phyloP scores from a whole-genome alignment of 164 flowering plant genomes.

The Buxus sempervirens region DNA sequence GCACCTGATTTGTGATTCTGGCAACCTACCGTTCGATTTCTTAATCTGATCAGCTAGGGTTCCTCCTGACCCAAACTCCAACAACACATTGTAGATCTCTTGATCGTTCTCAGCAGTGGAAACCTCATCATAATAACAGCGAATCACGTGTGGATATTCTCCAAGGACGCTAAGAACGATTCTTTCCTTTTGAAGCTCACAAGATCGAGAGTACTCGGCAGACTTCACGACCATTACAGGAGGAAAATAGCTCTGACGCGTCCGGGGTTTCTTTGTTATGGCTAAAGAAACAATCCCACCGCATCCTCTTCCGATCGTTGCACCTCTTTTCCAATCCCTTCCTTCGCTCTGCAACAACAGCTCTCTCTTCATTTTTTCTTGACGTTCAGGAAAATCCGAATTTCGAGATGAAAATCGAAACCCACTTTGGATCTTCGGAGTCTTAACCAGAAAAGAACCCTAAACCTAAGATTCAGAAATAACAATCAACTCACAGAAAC shows the following conservation, averaged over 20 bases:
- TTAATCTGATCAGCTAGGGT: conserved; percentile 21
- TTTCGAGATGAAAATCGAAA: no score
- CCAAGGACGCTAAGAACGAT: conserved; percentile 17
- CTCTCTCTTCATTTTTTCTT: no score
- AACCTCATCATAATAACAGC: conserved; percentile 22
- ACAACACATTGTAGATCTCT: conserved; percentile 28
- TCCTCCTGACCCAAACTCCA: conserved; percentile 41
- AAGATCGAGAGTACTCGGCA: conserved; percentile 19
- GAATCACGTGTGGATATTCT: conserved; percentile 27
- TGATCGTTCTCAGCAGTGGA: conserved; percentile 21
- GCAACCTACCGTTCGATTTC: conserved; percentile 18
- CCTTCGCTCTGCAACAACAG: no score
- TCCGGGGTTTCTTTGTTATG: not conserved
- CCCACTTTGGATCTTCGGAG: no score
- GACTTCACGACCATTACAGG: conserved; percentile 38
- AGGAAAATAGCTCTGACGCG: conserved; percentile 11
- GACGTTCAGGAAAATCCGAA: no score
- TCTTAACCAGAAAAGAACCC: no score
- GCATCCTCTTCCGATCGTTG: no score
- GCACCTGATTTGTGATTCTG: conserved; percentile 23
- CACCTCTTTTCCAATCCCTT: no score
- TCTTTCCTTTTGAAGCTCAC: conserved; percentile 31
- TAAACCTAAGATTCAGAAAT: no score
- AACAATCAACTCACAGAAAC: no score
- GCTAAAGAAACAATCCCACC: no score